phyloP scores from a whole-genome alignment of 345 rosid genomes.

The Pelargonium nanum region DNA sequence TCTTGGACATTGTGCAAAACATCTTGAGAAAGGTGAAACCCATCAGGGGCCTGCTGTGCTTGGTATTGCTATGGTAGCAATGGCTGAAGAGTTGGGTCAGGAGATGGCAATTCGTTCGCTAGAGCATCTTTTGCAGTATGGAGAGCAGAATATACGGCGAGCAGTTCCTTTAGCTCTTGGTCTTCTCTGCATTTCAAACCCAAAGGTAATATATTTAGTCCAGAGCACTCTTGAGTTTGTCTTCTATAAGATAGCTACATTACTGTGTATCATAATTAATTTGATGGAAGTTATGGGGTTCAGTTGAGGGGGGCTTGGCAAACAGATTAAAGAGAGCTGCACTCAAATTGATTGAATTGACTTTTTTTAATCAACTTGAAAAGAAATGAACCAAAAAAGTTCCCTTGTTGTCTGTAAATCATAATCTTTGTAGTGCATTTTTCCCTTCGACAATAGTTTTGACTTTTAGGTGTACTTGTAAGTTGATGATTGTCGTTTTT shows the following conservation, averaged over 20 bases:
- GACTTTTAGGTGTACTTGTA: constrained; percentile 2
- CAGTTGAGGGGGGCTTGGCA: not conserved
- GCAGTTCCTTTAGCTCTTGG: constrained; percentile 98
- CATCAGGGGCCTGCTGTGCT: constrained; percentile 95
- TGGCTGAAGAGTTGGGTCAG: constrained; percentile 96
- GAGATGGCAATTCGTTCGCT: constrained; percentile 94
- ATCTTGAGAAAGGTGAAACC: constrained; percentile 74
- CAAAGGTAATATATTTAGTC: constrained; percentile 46
- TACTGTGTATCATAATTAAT: not conserved
- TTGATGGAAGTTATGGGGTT: too few species aligned
- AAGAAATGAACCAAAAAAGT: not conserved
- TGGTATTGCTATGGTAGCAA: constrained; percentile 97
- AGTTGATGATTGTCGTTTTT: not conserved
- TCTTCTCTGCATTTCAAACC: constrained; percentile 93
- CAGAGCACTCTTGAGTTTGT: not conserved
- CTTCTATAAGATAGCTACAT: not conserved
- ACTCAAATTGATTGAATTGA: not conserved
- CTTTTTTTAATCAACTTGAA: too few species aligned
- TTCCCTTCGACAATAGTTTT: not conserved
- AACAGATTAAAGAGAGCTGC: not conserved
- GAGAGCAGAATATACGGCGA: constrained; percentile 77
- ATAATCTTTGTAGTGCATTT: not conserved
- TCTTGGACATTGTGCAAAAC: constrained; percentile 78
- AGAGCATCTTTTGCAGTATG: constrained; percentile 90
- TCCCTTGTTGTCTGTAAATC: not conserved